Evolutionary conservation across 2,329 filamentous ascomycete species (phyloP).

Genomic region (Exophiala alcalophila): DNA sequence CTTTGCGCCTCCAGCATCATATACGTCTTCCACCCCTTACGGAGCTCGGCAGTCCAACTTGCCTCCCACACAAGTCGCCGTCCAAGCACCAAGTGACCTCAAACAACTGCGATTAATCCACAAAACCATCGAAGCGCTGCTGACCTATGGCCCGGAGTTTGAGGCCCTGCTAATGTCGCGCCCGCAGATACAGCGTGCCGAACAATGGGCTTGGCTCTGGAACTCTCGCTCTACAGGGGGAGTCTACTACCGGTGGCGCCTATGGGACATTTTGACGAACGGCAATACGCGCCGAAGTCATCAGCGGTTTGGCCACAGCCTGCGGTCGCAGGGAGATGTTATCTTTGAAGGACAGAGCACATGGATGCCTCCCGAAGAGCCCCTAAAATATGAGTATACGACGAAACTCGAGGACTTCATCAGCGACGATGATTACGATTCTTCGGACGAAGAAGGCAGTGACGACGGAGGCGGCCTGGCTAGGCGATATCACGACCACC

Average conservation of each 20-base stretch:
- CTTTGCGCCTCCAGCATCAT: conserved; percentile 75
- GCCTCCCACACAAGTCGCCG: conserved; percentile 59
- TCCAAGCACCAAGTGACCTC: conserved; percentile 73
- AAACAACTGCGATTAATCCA: conserved; percentile 80
- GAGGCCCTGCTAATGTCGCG: conserved; percentile 89
- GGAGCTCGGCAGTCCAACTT: conserved; percentile 39
- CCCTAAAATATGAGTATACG: conserved; percentile 75
- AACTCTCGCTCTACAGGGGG: conserved; percentile 74
- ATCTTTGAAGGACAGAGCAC: conserved; percentile 73
- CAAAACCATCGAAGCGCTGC: conserved; percentile 75
- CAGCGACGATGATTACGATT: conserved; percentile 80
- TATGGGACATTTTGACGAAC: conserved; percentile 82
- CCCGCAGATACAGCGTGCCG: conserved; percentile 76
- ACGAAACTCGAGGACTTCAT: conserved; percentile 75
- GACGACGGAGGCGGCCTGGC: conserved; percentile 49
- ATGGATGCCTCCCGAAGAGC: conserved; percentile 73
- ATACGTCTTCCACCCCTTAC: conserved; percentile 48
- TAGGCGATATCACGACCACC: conserved; percentile 40
- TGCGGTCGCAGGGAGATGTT: conserved; percentile 40
- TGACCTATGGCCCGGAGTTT: conserved; percentile 79
- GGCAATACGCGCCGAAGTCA: conserved; percentile 37
- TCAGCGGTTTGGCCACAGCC: conserved; percentile 11
- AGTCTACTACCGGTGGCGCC: conserved; percentile 86
- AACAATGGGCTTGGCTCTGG: conserved; percentile 94
- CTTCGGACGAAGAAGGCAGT: conserved; percentile 75